These are phyloP conservation scores for Cyberlindnera galapagoensis DNA, from an alignment of 805 yeast species.

Conservation along the genomic window DNA sequence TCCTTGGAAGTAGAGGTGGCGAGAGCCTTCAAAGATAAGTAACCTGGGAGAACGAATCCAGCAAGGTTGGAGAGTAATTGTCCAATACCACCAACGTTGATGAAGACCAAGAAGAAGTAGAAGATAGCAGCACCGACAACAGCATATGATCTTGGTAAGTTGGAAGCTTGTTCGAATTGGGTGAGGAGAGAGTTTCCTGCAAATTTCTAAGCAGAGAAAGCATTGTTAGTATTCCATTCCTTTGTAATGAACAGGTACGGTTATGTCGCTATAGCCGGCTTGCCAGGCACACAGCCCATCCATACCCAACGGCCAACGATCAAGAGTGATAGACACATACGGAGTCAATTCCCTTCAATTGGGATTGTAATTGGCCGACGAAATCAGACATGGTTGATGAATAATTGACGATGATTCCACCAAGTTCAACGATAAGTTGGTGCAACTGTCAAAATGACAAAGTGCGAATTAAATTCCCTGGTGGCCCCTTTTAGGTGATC, in stretches of 20 bases:
- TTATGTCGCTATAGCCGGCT: too few species aligned
- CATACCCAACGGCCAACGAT: too few species aligned
- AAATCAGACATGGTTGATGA: conserved; percentile 33
- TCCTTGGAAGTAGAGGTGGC: conserved; percentile 63
- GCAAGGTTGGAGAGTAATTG: conserved; percentile 89
- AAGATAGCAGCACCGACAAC: conserved; percentile 56
- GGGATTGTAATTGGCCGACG: conserved; percentile 39
- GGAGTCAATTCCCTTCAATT: conserved; percentile 39
- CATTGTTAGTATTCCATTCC: not conserved
- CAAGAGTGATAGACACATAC: conserved; percentile 29
- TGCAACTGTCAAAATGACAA: too few species aligned
- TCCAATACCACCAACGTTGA: conserved; percentile 93
- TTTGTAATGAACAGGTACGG: too few species aligned
- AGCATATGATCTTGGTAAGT: conserved; percentile 80
- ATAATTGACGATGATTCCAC: not conserved
- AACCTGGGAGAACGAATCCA: conserved; percentile 87
- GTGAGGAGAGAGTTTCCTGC: conserved; percentile 16
- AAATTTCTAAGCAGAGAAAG: conserved; percentile 9
- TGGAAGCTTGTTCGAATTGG: conserved; percentile 22
- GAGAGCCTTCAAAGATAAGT: conserved; percentile 78
- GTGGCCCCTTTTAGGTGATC: too few species aligned
- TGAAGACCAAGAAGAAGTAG: conserved; percentile 73
- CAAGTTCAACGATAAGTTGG: too few species aligned
- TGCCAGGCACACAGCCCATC: too few species aligned
- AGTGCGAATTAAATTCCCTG: too few species aligned